A percentile compares a stretch with the other conserved stretches of the same genome.
Conservation (phyloP, 1,284 basidiomycete species). For the Athelia psychrophila region DNA sequence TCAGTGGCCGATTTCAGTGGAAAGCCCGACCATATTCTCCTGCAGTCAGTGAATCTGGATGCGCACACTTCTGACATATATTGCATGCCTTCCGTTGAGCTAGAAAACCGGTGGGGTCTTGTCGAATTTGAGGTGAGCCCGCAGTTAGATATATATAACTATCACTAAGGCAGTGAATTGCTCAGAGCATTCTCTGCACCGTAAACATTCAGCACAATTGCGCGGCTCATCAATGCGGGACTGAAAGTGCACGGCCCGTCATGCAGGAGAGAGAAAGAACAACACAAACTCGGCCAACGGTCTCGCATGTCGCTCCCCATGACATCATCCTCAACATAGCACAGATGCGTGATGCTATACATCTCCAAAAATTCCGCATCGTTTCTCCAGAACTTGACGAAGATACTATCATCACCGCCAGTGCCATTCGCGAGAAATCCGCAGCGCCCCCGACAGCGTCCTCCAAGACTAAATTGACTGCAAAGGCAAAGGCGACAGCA, state of each 20-base stretch:
- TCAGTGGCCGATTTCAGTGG: not conserved
- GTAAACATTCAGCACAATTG: conserved; percentile 16
- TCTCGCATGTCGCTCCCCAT: conserved; percentile 6
- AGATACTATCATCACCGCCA: not conserved
- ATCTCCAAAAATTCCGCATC: conserved; percentile 7
- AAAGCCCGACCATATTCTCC: not conserved
- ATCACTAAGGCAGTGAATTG: not conserved
- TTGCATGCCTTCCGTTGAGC: not conserved
- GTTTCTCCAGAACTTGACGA: not conserved
- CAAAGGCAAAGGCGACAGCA: too few species aligned
- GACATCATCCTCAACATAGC: conserved; percentile 14
- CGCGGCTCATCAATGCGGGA: conserved; percentile 9
- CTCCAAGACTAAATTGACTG: too few species aligned
- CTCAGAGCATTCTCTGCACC: conserved; percentile 12
- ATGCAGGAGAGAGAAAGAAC: conserved; percentile 11
- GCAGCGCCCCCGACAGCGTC: too few species aligned
- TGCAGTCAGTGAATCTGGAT: not conserved
- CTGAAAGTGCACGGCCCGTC: not conserved
- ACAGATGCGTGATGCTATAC: conserved; percentile 16
- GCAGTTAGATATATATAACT: not conserved
- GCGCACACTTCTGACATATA: not conserved
- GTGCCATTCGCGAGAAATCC: not conserved
- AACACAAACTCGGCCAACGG: conserved; percentile 1
- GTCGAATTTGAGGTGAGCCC: not conserved
- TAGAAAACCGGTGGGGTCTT: not conserved